Base-by-base conservation (phyloP, 164 flowering plant species). In the Umbellularia californica region DNA sequence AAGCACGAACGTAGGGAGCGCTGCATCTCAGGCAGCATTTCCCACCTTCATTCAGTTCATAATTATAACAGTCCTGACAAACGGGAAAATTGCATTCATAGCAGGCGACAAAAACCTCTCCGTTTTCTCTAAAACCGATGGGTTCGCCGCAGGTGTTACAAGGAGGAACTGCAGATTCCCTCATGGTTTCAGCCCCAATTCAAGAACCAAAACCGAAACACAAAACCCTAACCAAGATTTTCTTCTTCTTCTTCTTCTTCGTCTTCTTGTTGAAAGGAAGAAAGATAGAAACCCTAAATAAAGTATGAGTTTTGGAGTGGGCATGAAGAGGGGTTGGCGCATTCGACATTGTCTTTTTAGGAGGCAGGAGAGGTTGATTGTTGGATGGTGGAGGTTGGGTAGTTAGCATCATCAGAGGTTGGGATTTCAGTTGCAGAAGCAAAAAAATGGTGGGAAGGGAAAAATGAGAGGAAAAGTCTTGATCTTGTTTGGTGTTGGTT, bases 71-170 rank as follows among this genome's bases (percentile, higher is more conserved):
- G 47, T 83, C 20, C 72, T 77, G 85, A 79, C 99, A 96, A 71
- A 93, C 78, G 17, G 95, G 88, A 81, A 81, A 88, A 70, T 87
- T 88, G 63, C 99, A 96, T 75, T 89, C 94, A 81, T 84, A 90
- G 74, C 99, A 96, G 65, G 90, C 97, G 70, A 89, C 86, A 75
- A 96, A 93, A 52, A 84, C 79, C 81, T 90, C 91, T 2, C 95
- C 97, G 47, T 90, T 85, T 2, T 87, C 70, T 74, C 75, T 79
- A 11, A 84, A 35, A 33, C 92, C 95, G 3, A 92, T 80, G 0
- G 83, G 79, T 69, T 90, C 97, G 50, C 98, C 97, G 66, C 99
- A 96, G 62, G 87, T 81, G 75, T 81, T 79, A 83, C 99, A 96
- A 3, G 78, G 58, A 22, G 97, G 97, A 79, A 77, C 83, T 63